Evolutionary conservation across 2,329 filamentous ascomycete genomes (phyloP), one percentile per base, ranked within the genome.

Genomic region (Claviceps humidiphila): DNA sequence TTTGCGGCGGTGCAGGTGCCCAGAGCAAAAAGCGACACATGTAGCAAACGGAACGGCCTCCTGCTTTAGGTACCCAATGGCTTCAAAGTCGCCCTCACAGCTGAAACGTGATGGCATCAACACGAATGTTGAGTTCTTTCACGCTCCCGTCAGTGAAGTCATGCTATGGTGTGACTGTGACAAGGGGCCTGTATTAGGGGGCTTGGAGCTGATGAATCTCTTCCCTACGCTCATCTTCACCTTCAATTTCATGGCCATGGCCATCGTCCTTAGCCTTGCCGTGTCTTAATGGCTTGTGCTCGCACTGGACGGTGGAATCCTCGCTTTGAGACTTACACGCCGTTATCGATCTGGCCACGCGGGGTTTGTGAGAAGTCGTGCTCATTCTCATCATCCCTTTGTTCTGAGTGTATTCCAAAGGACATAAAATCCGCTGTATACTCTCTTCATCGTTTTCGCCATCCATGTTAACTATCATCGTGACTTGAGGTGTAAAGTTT

Each of bases 311-410:
- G 59, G 49, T 5, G 56, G 53, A 13, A 58, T 57, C 4, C 7
- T 30, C 26, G 26, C 7, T 30, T 54, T 55, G 16, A 55, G 51
- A 9, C 59, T 58, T 22, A 52, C 51, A 8, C 51, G 47, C 43
- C 55, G 53, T 38, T 64, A 58, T 9, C 60, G 57, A 47, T 60
- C 57, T 1, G 58, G 57, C 5, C 64, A 54, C 9, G 57, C 58
- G 20, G 59, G 22, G 1, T 39, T 56, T 45, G 47, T 50, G 4
- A 54, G 56, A 14, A 54, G 1, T 57, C 57, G 13, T 58, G 59
- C 4, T 52, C 53, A 0, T 54, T 50, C 5, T 54, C 55, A 0
- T 56, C 57, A 5, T 52, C 51, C 0, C 52, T 47, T 5, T 53
- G 54, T 3, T 55, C 53, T 11, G 52, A 49, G 38, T 49, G n/a